These are phyloP conservation scores for Fusarium keratoplasticum DNA, from an alignment of 2,329 filamentous ascomycete genomes.

Conservation along the genomic window DNA sequence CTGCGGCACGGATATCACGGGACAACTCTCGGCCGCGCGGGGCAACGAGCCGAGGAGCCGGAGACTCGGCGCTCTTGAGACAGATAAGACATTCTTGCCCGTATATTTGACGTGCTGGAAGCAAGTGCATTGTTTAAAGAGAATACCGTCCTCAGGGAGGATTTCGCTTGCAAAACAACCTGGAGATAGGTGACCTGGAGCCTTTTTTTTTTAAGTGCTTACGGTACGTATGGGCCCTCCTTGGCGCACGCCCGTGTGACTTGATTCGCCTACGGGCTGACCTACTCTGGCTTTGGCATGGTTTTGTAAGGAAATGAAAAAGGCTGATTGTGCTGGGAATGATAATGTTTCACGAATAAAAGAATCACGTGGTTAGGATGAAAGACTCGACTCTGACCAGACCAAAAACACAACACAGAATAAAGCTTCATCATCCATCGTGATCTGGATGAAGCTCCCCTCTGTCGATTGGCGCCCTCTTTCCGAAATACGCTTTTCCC, in stretches of 20 bases:
- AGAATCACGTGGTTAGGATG: constrained; percentile 10
- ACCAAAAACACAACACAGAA: background rate
- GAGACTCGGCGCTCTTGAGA: background rate
- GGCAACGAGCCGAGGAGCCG: constrained; percentile 19
- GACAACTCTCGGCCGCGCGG: constrained; percentile 24
- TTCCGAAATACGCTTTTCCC: constrained; percentile 21
- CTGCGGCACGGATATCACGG: constrained; percentile 3
- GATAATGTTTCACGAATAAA: background rate
- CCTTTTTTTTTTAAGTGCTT: background rate
- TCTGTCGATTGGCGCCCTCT: constrained; percentile 11
- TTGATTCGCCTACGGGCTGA: background rate
- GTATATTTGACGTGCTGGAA: background rate
- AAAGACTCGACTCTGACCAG: background rate
- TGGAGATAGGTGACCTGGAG: background rate
- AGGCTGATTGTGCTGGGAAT: background rate
- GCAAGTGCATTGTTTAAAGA: background rate
- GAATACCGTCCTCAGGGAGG: background rate
- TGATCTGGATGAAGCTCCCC: constrained; percentile 21
- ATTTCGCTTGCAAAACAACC: background rate
- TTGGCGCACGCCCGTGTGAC: background rate
- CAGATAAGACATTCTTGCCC: background rate
- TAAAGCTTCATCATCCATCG: background rate
- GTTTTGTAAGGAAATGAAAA: background rate
- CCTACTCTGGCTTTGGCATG: background rate
- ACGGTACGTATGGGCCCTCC: background rate